These are phyloP conservation scores for Coemansia sp. DNA, from an alignment of 192 early-diverging fungal species.

Conservation along the genomic window DNA sequence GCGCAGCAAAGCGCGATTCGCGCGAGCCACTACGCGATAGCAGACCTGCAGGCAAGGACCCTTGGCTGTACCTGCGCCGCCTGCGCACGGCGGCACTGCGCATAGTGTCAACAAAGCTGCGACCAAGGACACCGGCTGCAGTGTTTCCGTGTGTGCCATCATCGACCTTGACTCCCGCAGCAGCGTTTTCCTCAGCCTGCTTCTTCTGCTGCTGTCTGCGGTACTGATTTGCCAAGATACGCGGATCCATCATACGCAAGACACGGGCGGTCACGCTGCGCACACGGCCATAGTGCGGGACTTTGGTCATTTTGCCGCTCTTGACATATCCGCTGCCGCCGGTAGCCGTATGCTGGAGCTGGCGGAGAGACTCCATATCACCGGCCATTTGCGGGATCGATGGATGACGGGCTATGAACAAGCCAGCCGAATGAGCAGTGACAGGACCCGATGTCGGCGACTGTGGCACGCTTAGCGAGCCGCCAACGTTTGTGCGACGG, in stretches of 20 bases:
- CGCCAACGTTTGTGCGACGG: constrained; percentile 30
- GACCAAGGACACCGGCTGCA: constrained; percentile 32
- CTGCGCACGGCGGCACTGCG: constrained; percentile 18
- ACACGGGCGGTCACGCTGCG: constrained; percentile 51
- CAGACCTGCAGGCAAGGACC: constrained; percentile 20
- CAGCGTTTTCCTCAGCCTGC: constrained; percentile 16
- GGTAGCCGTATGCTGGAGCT: neutral
- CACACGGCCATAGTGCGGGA: constrained; percentile 53
- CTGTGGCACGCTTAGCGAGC: constrained; percentile 39
- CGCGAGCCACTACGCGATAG: constrained; percentile 32
- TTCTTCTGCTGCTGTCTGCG: constrained; percentile 18
- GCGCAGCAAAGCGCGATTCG: constrained; percentile 14
- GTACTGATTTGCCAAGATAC: constrained; percentile 25
- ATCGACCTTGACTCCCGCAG: constrained; percentile 13
- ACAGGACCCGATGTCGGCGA: constrained; percentile 26
- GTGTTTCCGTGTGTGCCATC: constrained; percentile 27
- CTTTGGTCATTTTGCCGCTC: constrained; percentile 51
- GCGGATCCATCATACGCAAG: constrained; percentile 50
- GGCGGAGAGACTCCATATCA: constrained; percentile 6
- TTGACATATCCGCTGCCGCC: constrained; percentile 16
- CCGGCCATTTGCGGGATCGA: constrained; percentile 22
- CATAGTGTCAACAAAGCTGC: constrained; percentile 29
- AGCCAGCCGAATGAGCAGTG: constrained; percentile 1
- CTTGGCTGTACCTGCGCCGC: constrained; percentile 31
- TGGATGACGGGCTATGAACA: constrained; percentile 14